Conservation (phyloP, 345 rosid species). For the Salix dunnii region DNA sequence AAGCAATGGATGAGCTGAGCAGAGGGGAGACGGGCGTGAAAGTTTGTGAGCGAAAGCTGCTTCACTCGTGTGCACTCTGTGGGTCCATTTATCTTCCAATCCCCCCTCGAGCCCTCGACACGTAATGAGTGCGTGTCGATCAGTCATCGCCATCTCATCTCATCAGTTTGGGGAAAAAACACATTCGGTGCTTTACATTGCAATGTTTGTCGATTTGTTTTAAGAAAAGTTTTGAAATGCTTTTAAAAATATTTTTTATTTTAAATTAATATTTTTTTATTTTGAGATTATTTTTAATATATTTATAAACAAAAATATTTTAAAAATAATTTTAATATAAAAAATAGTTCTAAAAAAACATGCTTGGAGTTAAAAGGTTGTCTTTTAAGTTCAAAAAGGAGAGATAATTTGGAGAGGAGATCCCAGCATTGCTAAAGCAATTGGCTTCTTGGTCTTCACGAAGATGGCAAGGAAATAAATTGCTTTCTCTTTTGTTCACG, state of each 20-base stretch:
- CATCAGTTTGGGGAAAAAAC: not conserved
- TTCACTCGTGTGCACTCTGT: not conserved
- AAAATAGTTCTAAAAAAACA: too few relatives aligned
- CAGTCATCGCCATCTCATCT: not conserved
- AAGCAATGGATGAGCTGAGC: too few relatives aligned
- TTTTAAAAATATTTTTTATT: too few relatives aligned
- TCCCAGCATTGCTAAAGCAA: not conserved
- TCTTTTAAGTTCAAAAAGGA: not conserved
- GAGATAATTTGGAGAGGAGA: not conserved
- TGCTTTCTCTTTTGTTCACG: not conserved
- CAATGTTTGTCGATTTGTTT: too few relatives aligned
- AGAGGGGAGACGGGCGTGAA: conserved; percentile 11
- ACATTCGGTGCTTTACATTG: too few relatives aligned
- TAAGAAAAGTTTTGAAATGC: too few relatives aligned
- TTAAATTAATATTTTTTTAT: too few relatives aligned
- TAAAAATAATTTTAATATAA: too few relatives aligned
- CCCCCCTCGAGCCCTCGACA: not conserved
- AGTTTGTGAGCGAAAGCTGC: conserved; percentile 2
- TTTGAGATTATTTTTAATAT: too few relatives aligned
- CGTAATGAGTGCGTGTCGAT: conserved; percentile 36
- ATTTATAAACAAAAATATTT: too few relatives aligned
- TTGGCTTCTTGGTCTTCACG: not conserved
- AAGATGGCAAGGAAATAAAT: not conserved
- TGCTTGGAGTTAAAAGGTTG: not conserved
- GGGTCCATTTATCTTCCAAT: not conserved